Evolutionary conservation across 1,284 basidiomycete genomes (phyloP).

Genomic region (Irpex sp.): DNA sequence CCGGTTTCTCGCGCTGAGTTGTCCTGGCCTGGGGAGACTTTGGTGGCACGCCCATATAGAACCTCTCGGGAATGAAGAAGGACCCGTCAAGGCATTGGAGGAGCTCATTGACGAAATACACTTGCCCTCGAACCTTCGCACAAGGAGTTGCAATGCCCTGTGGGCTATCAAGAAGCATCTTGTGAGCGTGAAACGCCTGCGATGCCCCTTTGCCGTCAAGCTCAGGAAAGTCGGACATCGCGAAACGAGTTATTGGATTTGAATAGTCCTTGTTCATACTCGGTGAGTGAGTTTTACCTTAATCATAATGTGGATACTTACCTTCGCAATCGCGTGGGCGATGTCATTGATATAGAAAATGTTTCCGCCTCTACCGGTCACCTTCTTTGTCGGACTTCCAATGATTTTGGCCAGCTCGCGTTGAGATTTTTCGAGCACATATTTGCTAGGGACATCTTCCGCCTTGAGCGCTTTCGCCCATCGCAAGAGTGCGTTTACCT

Average conservation of each 20-base stretch:
- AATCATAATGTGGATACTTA: not conserved
- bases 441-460: constrained; percentile 1
- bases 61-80: constrained; percentile 22
- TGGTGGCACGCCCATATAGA: constrained; percentile 11
- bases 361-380: not conserved
- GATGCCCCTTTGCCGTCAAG: constrained; percentile 20
- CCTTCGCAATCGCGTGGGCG: constrained; percentile 1
- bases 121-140: constrained; percentile 7
- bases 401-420: not conserved
- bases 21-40: not conserved
- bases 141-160: constrained; percentile 15
- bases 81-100: constrained; percentile 8
- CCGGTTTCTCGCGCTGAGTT: not conserved
- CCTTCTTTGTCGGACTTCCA: constrained; percentile 1
- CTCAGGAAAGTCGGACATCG: constrained; percentile 26
- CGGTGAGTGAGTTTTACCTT: not conserved
- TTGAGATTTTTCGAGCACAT: not conserved
- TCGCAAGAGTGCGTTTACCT: not conserved
- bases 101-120: constrained; percentile 26
- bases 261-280: constrained; percentile 24
- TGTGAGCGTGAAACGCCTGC: constrained; percentile 22
- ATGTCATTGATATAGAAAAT: constrained; percentile 7
- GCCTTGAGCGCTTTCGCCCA: not conserved
- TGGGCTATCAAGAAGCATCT: constrained; percentile 23
- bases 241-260: constrained; percentile 21